phyloP scores from a whole-genome alignment of 306 rosid species.

The Malus sylvestris region DNA sequence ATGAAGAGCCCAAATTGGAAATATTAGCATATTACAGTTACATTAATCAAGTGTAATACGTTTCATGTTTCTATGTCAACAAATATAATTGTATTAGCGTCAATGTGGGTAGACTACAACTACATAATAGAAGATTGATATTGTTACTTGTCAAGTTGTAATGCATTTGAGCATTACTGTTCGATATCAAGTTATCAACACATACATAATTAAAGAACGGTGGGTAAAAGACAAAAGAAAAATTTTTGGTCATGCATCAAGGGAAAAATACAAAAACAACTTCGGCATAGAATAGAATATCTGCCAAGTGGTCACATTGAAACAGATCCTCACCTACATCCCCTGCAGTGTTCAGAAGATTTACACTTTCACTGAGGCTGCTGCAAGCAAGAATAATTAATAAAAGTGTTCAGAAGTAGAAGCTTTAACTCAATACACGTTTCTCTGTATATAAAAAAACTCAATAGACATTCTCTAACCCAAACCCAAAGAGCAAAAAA shows the following conservation, averaged over 20 bases:
- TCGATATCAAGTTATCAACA: not conserved
- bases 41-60: not conserved
- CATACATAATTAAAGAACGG: not conserved
- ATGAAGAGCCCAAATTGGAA: slow-evolving; percentile 8
- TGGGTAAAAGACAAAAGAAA: not conserved
- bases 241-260: not conserved
- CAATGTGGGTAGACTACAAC: not conserved
- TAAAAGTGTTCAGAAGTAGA: not conserved
- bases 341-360: slow-evolving; percentile 35
- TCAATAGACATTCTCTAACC: not conserved
- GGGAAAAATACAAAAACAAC: not conserved
- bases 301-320: slow-evolving; percentile 4
- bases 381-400: slow-evolving; percentile 32
- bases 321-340: slow-evolving; percentile 21
- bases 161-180: not conserved
- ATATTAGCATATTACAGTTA: not conserved
- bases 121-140: no score
- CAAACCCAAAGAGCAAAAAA: not conserved
- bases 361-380: slow-evolving; percentile 32
- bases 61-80: not conserved
- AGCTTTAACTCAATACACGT: not conserved
- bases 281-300: not conserved
- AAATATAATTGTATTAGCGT: not conserved
- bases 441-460: no score
- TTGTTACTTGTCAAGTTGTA: not conserved